Percentiles rank a stretch among this genome's conserved stretches.
Evolutionary conservation across 2,329 filamentous ascomycete genomes (phyloP).

Genomic region (Zymoseptoria pseudotritici): DNA sequence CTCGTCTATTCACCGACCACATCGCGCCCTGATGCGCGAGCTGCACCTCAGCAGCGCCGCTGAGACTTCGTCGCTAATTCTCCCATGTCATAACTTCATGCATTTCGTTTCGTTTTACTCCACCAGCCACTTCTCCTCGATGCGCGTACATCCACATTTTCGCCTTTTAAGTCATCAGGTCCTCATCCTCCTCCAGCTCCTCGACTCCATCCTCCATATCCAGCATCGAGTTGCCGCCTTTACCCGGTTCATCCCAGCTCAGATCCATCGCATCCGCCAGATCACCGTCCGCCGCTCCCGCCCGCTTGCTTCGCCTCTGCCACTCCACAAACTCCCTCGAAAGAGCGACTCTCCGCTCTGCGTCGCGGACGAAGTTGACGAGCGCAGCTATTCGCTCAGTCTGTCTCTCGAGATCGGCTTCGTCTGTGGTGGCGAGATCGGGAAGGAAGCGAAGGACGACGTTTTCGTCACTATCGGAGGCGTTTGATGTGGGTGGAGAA

Average conservation of each 20-base stretch:
- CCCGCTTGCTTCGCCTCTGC: constrained; percentile 41
- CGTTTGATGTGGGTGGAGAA: neutral
- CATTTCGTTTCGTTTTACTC: neutral
- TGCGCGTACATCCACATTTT: neutral
- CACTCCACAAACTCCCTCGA: constrained; percentile 53
- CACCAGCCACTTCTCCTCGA: neutral
- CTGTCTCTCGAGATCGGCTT: constrained; percentile 40
- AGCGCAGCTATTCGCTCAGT: constrained; percentile 45
- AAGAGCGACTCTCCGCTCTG: constrained; percentile 49
- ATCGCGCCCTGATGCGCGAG: neutral
- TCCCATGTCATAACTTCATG: neutral
- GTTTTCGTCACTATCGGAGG: constrained; percentile 37
- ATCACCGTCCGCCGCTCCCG: constrained; percentile 27
- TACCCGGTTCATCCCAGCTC: constrained; percentile 22
- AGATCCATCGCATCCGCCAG: constrained; percentile 32
- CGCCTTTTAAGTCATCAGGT: constrained; percentile 23
- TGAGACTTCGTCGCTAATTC: neutral
- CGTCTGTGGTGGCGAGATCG: constrained; percentile 3
- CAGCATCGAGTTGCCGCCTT: neutral
- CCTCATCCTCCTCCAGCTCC: constrained; percentile 16
- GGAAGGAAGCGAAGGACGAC: constrained; percentile 48
- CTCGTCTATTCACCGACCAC: neutral
- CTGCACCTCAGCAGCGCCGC: neutral
- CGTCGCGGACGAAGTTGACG: constrained; percentile 45
- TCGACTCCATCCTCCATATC: constrained; percentile 4